These are phyloP conservation scores for Fusarium sp. DNA, from an alignment of 2,329 filamentous ascomycete species.

Conservation along the genomic window DNA sequence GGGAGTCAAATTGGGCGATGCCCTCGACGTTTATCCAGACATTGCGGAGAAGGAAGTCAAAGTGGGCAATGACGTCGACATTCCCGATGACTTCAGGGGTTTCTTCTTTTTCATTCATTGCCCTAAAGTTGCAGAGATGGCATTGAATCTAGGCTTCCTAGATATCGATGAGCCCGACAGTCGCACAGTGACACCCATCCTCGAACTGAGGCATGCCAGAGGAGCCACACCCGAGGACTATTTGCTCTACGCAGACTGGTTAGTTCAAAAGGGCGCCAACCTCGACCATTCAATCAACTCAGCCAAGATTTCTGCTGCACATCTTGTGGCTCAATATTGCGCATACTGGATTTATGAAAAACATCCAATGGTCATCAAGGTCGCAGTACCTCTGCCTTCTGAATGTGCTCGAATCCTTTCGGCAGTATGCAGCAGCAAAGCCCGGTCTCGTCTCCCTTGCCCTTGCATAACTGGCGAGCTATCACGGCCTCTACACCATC, in stretches of 20 bases:
- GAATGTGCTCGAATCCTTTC: background rate
- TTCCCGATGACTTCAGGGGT: background rate
- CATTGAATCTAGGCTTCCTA: background rate
- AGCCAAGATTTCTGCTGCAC: background rate
- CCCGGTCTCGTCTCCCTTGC: background rate
- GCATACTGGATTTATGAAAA: background rate
- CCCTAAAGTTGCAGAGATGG: background rate
- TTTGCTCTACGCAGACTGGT: background rate
- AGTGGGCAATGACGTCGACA: too few relatives aligned
- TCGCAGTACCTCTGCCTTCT: background rate
- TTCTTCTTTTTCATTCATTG: background rate
- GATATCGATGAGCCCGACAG: background rate
- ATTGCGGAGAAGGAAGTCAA: too few relatives aligned
- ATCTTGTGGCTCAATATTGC: background rate
- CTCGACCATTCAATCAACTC: background rate
- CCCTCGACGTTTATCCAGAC: too few relatives aligned
- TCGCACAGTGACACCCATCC: background rate
- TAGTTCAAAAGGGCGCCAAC: background rate
- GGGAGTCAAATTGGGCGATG: background rate
- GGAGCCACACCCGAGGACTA: too few relatives aligned
- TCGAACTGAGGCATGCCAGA: background rate
- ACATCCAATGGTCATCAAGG: background rate
- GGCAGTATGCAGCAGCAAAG: background rate
- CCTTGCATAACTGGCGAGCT: background rate
- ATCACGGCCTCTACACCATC: background rate